Percentiles rank a stretch among this genome's conserved stretches.
Conservation (phyloP, 2,329 filamentous ascomycete genomes). For the Aureobasidium pullulans region DNA sequence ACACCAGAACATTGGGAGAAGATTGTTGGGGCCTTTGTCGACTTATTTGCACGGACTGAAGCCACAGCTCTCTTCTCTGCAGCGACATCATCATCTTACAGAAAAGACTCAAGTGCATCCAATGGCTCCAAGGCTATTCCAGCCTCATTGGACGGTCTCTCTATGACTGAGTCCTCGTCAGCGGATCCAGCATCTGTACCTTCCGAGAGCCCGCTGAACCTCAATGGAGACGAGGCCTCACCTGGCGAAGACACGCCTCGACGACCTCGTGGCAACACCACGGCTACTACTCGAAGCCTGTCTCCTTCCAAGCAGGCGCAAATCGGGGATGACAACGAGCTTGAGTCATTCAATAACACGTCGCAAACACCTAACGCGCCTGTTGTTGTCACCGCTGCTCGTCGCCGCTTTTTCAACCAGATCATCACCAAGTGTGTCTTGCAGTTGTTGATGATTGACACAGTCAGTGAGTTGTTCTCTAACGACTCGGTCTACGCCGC, state of each 20-base stretch:
- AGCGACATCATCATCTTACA: constrained; percentile 44
- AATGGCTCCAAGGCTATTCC: constrained; percentile 29
- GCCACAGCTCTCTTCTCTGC: constrained; percentile 93
- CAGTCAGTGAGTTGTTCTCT: constrained; percentile 95
- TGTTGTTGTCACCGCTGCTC: constrained; percentile 83
- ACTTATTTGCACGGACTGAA: constrained; percentile 89
- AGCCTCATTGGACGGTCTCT: constrained; percentile 28
- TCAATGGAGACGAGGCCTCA: constrained; percentile 27
- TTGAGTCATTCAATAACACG: constrained; percentile 84
- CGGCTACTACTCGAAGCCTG: background rate
- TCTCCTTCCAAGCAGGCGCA: constrained; percentile 9
- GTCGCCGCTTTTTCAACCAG: constrained; percentile 93
- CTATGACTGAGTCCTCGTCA: constrained; percentile 33
- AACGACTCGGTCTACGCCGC: constrained; percentile 91
- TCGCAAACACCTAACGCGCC: constrained; percentile 86
- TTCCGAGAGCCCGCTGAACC: constrained; percentile 37
- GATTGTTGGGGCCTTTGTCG: constrained; percentile 91
- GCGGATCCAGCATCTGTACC: constrained; percentile 25
- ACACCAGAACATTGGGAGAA: constrained; percentile 80
- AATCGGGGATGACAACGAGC: constrained; percentile 30
- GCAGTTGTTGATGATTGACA: constrained; percentile 98
- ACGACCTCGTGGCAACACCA: constrained; percentile 5
- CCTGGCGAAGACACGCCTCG: background rate
- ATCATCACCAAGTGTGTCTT: constrained; percentile 98
- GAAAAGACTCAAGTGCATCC: constrained; percentile 16